Evolutionary conservation across 345 rosid species (phyloP).

Genomic region (Corchorus olitorius): DNA sequence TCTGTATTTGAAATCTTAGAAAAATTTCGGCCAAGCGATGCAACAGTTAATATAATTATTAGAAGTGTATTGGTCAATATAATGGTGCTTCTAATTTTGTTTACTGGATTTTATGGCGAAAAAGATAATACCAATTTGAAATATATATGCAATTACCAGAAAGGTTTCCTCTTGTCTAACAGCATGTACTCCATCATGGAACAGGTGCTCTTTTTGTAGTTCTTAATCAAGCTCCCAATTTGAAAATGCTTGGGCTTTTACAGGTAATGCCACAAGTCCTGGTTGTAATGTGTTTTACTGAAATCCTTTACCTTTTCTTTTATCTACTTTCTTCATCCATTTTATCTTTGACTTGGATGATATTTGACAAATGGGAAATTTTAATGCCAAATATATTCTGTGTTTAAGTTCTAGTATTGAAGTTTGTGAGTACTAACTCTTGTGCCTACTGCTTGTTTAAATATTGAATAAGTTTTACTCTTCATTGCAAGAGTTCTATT

Average conservation of each 20-base stretch:
- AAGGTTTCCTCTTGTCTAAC: slow-evolving; percentile 18
- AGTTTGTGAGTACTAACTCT: not conserved
- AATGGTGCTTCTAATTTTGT: not conserved
- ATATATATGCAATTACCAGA: slow-evolving; percentile 2
- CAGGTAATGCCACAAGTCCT: slow-evolving; percentile 52
- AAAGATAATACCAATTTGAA: not conserved
- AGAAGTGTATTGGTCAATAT: not conserved
- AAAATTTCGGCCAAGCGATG: not conserved
- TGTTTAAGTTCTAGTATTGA: not conserved
- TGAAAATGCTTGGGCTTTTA: slow-evolving; percentile 95
- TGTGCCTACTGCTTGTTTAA: not conserved
- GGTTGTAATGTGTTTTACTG: not conserved
- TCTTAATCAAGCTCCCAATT: slow-evolving; percentile 76
- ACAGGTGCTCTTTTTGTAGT: slow-evolving; percentile 89
- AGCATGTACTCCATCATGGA: slow-evolving; percentile 24
- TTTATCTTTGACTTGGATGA: not conserved
- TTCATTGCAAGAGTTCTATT: not conserved
- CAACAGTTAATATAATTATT: not conserved
- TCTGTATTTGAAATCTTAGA: not conserved
- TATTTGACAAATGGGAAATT: not conserved
- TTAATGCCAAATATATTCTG: not conserved
- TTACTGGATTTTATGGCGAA: not conserved
- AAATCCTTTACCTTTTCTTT: not conserved
- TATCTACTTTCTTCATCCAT: not conserved
- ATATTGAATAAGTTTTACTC: not conserved